A percentile compares a stretch with the other conserved stretches of the same genome.
These are phyloP conservation scores for Arabidopsis thaliana DNA, from an alignment of 345 rosid species.

Conservation along the genomic window DNA sequence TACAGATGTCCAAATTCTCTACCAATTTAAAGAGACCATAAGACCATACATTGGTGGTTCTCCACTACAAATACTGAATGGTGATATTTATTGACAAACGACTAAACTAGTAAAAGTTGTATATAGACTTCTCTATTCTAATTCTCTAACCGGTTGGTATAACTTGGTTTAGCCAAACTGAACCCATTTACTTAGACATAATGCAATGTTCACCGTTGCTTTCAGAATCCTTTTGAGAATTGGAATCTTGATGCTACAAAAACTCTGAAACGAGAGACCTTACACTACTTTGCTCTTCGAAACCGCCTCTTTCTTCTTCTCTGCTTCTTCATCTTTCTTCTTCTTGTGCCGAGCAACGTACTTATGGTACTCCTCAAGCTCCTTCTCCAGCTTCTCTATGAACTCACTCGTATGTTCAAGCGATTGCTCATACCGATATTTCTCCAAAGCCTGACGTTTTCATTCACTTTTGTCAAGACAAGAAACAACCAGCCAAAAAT, in stretches of 20 bases:
- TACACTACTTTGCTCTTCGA: not conserved
- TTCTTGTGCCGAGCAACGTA: constrained; percentile 64
- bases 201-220: not conserved
- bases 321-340: constrained; percentile 46
- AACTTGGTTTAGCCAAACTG: not conserved
- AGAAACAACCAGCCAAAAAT: constrained; percentile 1
- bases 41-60: too few relatives aligned
- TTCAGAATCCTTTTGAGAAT: not conserved
- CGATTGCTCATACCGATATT: constrained; percentile 77
- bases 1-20: too few relatives aligned
- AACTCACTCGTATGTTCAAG: constrained; percentile 93
- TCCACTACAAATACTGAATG: too few relatives aligned
- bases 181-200: not conserved
- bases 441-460: constrained; percentile 75
- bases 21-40: too few relatives aligned
- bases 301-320: constrained; percentile 18
- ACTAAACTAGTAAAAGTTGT: too few relatives aligned
- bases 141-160: not conserved
- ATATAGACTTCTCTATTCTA: not conserved
- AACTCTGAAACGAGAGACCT: not conserved
- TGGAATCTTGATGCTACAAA: not conserved
- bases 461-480: constrained; percentile 9
- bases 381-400: constrained; percentile 89
- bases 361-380: constrained; percentile 74
- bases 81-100: too few relatives aligned